Evolutionary conservation across 2,329 filamentous ascomycete species (phyloP), one percentile per base, ranked within the genome.

Genomic region (Claviceps arundinis): DNA sequence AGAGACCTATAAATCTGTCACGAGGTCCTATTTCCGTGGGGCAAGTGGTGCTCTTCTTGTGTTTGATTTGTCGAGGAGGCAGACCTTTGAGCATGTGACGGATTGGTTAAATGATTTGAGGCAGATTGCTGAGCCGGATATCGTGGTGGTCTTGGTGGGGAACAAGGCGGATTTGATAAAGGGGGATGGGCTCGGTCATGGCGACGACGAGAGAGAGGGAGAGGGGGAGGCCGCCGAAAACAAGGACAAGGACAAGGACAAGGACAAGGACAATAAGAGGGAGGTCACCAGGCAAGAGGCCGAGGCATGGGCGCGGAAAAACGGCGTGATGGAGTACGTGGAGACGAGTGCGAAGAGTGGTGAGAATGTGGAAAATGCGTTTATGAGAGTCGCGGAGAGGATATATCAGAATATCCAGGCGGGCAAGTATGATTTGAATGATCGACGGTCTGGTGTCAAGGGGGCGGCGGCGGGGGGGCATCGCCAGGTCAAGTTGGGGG

Each of bases 381-480:
- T 98, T 63, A 78, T 95, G 64, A 83, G 93, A 63, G 90, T 97
- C 14, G 89, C 93, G 19, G 89, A 96, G 73, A 78, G 90, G 67
- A 97, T 98, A 72, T 95, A 94, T 65, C 83, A 91, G 66, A 97
- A 97, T 63, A 96, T 98, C 56, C 89, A 96, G 72, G 88, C 88
- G 1, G 93, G 93, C 11, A 88, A 82, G 65, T 97, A 97, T 66
- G 90, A 98, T 69, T 72, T 97, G 59, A 95, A 95, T 64, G 91
- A 97, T 68, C 78, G 91, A 63, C 80, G 90, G 64, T 91, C 86
- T 55, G 93, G 93, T 26, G 90, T 98, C 55, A 97, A 96, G 69
- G 83, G 84, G 51, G 68, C 83, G 58, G 68, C 77, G 57, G 65
- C 81, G 60, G 66, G 74, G 59, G 66, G 71, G 49, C 66, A 62